Percentiles rank a stretch among this genome's conserved stretches.
Conservation (phyloP, 2,329 filamentous ascomycete species). For the Trichoderma guizhouense region DNA sequence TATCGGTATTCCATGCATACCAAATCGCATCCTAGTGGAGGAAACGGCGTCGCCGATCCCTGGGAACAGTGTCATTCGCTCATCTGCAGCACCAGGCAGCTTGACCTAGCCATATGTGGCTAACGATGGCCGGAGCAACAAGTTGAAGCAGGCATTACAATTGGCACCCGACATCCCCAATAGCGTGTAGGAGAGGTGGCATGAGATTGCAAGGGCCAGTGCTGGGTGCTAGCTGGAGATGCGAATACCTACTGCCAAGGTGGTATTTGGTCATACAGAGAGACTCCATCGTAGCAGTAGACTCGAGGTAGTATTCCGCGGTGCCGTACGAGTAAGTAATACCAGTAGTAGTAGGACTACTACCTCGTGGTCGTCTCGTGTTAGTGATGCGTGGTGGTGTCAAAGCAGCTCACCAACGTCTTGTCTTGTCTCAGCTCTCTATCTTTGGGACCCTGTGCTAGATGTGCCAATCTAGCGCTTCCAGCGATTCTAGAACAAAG, state of each 20-base stretch:
- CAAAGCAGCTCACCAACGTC: neutral
- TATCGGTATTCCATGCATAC: neutral
- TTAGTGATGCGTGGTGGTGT: neutral
- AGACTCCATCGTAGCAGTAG: neutral
- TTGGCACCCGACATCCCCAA: neutral
- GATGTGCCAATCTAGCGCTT: neutral
- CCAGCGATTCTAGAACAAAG: neutral
- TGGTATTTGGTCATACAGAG: neutral
- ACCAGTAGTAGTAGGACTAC: neutral
- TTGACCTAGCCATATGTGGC: neutral
- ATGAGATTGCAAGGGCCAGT: slow-evolving; percentile 9
- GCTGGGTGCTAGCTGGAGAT: neutral
- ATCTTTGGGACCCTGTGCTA: neutral
- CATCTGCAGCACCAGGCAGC: neutral
- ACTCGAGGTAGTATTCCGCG: neutral
- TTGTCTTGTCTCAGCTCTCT: neutral
- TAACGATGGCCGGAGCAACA: neutral
- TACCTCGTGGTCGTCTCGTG: neutral
- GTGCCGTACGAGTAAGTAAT: neutral
- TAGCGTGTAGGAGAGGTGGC: neutral
- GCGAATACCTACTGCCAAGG: neutral
- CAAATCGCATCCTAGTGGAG: neutral
- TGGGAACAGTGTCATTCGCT: slow-evolving; percentile 1
- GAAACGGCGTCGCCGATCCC: slow-evolving; percentile 15
- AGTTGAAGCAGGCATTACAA: neutral